These are phyloP conservation scores for Miamiensis avidus DNA, from an alignment of 169 alveolate genomes.

Conservation along the genomic window DNA sequence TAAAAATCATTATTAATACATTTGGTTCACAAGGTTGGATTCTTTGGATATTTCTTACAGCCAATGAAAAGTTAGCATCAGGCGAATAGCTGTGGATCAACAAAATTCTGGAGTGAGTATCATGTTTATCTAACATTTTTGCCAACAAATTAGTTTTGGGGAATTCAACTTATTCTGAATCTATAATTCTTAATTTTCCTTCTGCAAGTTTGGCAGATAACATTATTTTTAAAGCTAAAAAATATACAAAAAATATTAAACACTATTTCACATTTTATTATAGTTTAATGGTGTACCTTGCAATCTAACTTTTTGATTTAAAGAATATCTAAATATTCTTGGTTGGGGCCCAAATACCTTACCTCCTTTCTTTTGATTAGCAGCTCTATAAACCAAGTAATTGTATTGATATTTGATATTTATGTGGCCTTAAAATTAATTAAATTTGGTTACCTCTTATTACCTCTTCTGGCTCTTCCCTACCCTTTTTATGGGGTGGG, in stretches of 20 bases:
- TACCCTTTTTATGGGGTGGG: conserved; percentile 50
- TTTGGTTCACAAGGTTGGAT: conserved; percentile 35
- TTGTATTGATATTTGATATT: too few relatives aligned
- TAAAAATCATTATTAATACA: conserved; percentile 9
- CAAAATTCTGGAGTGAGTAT: conserved; percentile 30
- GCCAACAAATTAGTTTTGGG: conserved; percentile 47
- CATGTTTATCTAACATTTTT: conserved; percentile 30
- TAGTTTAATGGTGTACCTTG: not conserved
- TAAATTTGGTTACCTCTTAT: conserved; percentile 14
- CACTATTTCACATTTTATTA: not conserved
- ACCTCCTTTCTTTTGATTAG: conserved; percentile 51
- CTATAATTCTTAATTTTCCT: conserved; percentile 41
- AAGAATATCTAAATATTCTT: conserved; percentile 39
- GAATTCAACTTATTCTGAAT: conserved; percentile 36
- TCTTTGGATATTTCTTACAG: conserved; percentile 29
- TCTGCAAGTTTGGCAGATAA: conserved; percentile 52
- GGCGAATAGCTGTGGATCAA: conserved; percentile 36
- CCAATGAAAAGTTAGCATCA: conserved; percentile 45
- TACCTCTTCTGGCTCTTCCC: conserved; percentile 63
- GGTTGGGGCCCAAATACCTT: conserved; percentile 61
- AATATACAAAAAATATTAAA: too few relatives aligned
- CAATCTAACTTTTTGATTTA: conserved; percentile 51
- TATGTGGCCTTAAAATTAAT: too few relatives aligned
- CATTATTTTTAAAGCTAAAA: conserved; percentile 39
- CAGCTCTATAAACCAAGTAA: conserved; percentile 37